phyloP scores from a whole-genome alignment of 345 rosid species.

The Citrus glauca region DNA sequence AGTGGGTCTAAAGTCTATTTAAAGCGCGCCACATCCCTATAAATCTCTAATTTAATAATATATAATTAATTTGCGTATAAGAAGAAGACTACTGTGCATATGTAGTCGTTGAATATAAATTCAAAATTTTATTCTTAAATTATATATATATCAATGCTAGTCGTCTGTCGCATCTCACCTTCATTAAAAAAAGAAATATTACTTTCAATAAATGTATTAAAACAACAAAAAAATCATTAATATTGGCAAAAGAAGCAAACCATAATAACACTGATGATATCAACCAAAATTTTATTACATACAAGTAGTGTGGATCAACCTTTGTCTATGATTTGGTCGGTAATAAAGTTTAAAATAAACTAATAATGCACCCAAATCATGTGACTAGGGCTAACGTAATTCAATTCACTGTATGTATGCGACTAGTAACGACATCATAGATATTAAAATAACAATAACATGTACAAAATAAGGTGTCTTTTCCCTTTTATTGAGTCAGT shows the following conservation, averaged over 20 bases:
- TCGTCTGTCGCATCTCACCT: background rate
- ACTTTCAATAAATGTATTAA: no score
- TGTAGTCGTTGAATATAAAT: background rate
- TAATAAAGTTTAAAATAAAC: background rate
- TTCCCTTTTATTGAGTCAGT: background rate
- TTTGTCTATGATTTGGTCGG: background rate
- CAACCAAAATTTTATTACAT: background rate
- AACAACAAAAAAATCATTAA: no score
- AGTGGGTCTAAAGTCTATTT: background rate
- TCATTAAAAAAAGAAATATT: no score
- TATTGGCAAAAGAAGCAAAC: background rate
- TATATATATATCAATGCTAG: no score
- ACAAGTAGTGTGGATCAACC: background rate
- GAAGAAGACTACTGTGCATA: background rate
- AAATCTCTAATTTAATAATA: background rate
- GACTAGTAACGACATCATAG: background rate
- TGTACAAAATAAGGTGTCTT: background rate
- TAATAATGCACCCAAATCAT: background rate
- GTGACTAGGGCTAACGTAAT: background rate
- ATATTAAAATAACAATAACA: background rate
- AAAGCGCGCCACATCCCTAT: background rate
- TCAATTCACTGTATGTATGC: slow-evolving; percentile 6
- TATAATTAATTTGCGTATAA: background rate
- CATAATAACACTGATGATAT: background rate
- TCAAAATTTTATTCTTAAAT: background rate